Evolutionary conservation across 2,329 filamentous ascomycete genomes (phyloP).

Genomic region (Dothiorella sarmentorum): DNA sequence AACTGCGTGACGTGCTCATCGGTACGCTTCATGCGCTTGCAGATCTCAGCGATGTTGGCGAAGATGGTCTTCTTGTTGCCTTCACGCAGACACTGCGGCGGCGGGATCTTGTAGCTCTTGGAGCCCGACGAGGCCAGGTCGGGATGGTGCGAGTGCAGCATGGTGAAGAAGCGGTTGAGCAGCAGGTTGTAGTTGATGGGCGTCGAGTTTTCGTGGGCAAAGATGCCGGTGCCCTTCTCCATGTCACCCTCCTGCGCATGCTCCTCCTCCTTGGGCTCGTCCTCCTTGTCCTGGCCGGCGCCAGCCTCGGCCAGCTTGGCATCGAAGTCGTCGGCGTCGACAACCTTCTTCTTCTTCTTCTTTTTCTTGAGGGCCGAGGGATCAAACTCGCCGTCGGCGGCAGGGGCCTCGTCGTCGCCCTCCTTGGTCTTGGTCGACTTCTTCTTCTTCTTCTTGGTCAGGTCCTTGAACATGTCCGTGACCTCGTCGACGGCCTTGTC

Average conservation of each 20-base stretch:
- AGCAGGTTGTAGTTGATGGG: slow-evolving; percentile 81
- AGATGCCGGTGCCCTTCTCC: slow-evolving; percentile 85
- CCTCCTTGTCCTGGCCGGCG: slow-evolving; percentile 54
- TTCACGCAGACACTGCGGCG: slow-evolving; percentile 97
- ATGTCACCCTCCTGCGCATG: slow-evolving; percentile 70
- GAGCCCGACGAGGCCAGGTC: slow-evolving; percentile 85
- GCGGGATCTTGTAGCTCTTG: slow-evolving; percentile 98
- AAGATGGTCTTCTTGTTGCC: slow-evolving; percentile 99
- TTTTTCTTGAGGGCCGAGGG: slow-evolving; percentile 72
- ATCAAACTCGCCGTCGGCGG: slow-evolving; percentile 62
- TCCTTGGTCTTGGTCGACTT: slow-evolving; percentile 58
- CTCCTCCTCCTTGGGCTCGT: slow-evolving; percentile 41
- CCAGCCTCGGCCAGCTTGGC: slow-evolving; percentile 62
- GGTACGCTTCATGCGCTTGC: slow-evolving; percentile 98
- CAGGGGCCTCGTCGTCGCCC: slow-evolving; percentile 47
- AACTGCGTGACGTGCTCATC: slow-evolving; percentile 98
- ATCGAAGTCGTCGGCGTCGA: slow-evolving; percentile 62
- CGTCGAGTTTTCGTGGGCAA: slow-evolving; percentile 75
- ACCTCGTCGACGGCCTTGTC: slow-evolving; percentile 63
- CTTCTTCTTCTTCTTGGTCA: slow-evolving; percentile 75
- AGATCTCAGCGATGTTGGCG: slow-evolving; percentile 97
- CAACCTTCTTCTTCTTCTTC: slow-evolving; percentile 78
- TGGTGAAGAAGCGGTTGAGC: slow-evolving; percentile 87
- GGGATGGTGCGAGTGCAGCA: slow-evolving; percentile 93
- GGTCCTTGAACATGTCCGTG: slow-evolving; percentile 59